These are phyloP conservation scores for Massarina eburnea DNA, from an alignment of 2,329 filamentous ascomycete genomes.

Conservation along the genomic window DNA sequence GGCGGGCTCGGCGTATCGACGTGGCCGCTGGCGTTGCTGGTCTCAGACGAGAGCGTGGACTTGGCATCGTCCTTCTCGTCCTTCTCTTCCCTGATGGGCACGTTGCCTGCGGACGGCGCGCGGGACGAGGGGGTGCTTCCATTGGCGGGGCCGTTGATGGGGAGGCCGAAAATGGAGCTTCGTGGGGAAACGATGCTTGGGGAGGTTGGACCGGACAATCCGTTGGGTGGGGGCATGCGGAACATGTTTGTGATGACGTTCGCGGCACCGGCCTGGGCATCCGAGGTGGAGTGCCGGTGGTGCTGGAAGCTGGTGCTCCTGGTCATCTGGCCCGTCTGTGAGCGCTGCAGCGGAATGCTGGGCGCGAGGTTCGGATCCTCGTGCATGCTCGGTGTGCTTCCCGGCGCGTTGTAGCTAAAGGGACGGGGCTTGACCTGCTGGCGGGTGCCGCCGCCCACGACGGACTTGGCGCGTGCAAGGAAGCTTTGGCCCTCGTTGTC, in stretches of 20 bases:
- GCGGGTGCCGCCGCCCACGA: constrained; percentile 43
- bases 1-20: constrained; percentile 51
- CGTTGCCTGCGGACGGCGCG: constrained; percentile 37
- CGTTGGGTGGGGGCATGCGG: constrained; percentile 59
- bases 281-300: constrained; percentile 49
- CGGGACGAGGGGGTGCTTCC: constrained; percentile 46
- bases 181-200: constrained; percentile 40
- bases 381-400: constrained; percentile 30
- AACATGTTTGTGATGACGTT: constrained; percentile 89
- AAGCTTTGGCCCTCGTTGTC: constrained; percentile 52
- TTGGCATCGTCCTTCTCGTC: constrained; percentile 16
- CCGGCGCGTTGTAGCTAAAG: constrained; percentile 43
- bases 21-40: constrained; percentile 26
- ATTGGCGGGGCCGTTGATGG: constrained; percentile 40
- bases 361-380: constrained; percentile 73
- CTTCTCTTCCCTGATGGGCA: constrained; percentile 28
- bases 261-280: constrained; percentile 60
- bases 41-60: constrained; percentile 15
- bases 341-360: constrained; percentile 68
- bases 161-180: constrained; percentile 45
- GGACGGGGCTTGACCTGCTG: constrained; percentile 53
- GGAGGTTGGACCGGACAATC: constrained; percentile 51
- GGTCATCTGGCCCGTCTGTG: constrained; percentile 53
- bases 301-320: constrained; percentile 29
- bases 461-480: constrained; percentile 62